Base-by-base conservation (phyloP, 768 basidiomycete species). In the Rhodotorula kratochvilovae region DNA sequence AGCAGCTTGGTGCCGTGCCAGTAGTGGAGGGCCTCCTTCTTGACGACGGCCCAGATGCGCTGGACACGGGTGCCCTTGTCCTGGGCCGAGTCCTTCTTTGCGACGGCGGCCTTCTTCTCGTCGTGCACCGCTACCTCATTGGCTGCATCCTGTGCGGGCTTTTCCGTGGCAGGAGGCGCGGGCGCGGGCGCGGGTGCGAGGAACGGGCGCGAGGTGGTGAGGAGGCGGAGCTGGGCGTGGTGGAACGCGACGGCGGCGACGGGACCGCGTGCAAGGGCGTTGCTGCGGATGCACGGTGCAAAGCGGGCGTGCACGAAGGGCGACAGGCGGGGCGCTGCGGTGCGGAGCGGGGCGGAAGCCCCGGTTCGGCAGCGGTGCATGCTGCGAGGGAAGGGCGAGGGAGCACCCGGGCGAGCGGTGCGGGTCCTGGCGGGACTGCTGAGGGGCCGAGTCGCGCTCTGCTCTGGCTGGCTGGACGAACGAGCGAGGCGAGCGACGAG, bases 1-100 rank as follows among this genome's bases (percentile, higher is more conserved):
- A 99, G 84, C 10, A 99, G 86, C 79, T 96, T 96, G 2, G 91
- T 86, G 19, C 96, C 95, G 73, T 93, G 89, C 94, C 94, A 98
- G 80, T 98, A 99, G 80, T 99, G 95, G 68, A 87, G 85, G 0
- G 89, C 92, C 81, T 97, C 96, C 77, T 97, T 91, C 83, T 97
- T 99, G 71, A 97, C 88, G 76, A 88, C 90, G 76, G 89, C 89
- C 95, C 95, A 97, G 13, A 86, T 85, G 50, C 93, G 84, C 17
- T 86, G 76, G 53, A 72, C 5, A 23, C 66, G 21, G 16, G 63
- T 62, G 25, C 63, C 63, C 61, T 71, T 65, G 43, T 68, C 66
- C 59, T 67, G 61, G 50, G 60, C 53, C 48, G 27, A 46, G 58
- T 65, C 63, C 61, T 71, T 71, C 21, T 64, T 67, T 17, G 70